phyloP scores from a whole-genome alignment of 306 rosid species.

The Fagus crenata region DNA sequence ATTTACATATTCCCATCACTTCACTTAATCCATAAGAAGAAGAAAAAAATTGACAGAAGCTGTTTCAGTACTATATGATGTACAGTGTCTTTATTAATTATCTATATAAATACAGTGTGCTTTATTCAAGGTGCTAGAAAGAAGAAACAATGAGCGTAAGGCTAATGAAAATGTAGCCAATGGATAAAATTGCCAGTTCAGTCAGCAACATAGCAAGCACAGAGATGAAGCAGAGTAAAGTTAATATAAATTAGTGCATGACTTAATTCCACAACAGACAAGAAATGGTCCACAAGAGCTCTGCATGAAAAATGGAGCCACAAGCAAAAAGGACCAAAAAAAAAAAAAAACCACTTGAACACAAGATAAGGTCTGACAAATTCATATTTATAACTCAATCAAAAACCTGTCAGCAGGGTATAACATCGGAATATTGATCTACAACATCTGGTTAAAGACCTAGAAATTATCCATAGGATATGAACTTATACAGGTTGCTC shows the following conservation, averaged over 20 bases:
- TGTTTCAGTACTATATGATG: not conserved
- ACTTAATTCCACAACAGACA: not conserved
- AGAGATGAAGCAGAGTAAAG: conserved; percentile 1
- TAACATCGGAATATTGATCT: not conserved
- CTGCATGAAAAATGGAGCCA: not conserved
- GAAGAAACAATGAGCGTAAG: not conserved
- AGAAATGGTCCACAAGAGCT: not conserved
- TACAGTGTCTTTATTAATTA: not conserved
- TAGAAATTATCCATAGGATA: too few species aligned
- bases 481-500: not conserved
- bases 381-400: not conserved
- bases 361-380: not conserved
- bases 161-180: not conserved
- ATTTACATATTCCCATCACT: not conserved
- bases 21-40: not conserved
- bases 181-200: not conserved
- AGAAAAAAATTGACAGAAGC: not conserved
- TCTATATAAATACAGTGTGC: not conserved
- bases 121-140: not conserved
- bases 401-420: not conserved
- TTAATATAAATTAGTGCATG: not conserved
- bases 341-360: too few species aligned
- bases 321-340: not conserved
- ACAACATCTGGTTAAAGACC: too few species aligned
- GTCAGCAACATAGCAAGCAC: not conserved